phyloP scores from a whole-genome alignment of 768 basidiomycete genomes.

The Suillus clintonianus region DNA sequence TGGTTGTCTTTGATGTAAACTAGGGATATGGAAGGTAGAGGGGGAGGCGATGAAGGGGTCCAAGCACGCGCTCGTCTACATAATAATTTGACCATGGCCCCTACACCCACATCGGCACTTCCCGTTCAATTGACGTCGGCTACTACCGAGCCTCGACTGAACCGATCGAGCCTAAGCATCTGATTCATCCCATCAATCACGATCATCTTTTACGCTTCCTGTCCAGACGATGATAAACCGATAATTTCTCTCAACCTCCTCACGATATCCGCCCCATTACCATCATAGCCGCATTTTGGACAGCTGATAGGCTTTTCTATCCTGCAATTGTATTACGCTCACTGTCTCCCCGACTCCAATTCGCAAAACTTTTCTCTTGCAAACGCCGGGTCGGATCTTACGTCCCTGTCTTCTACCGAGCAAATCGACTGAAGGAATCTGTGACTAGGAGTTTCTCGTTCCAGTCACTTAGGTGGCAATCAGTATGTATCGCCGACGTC shows the following conservation, averaged over 20 bases:
- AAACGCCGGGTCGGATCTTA: neutral
- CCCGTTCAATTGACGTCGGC: neutral
- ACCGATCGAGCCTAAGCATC: neutral
- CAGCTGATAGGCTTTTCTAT: neutral
- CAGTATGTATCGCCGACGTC: neutral
- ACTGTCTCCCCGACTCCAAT: neutral
- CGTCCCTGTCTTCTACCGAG: neutral
- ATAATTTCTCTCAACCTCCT: neutral
- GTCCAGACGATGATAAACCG: neutral
- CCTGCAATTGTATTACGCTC: neutral
- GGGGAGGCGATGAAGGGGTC: neutral
- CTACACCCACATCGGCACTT: neutral
- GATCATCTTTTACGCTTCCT: neutral
- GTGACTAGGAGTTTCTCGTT: neutral
- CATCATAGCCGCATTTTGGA: neutral
- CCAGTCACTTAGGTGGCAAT: neutral
- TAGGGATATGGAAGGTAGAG: neutral
- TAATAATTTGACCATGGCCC: conserved; percentile 2
- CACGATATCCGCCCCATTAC: neutral
- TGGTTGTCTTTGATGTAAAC: neutral
- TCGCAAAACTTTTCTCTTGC: neutral
- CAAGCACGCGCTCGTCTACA: conserved; percentile 1
- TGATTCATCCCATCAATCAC: neutral
- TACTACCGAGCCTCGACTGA: neutral
- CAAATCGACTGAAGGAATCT: neutral